These are phyloP conservation scores for Tricholoma matsutake DNA, from an alignment of 768 basidiomycete genomes.

Conservation along the genomic window DNA sequence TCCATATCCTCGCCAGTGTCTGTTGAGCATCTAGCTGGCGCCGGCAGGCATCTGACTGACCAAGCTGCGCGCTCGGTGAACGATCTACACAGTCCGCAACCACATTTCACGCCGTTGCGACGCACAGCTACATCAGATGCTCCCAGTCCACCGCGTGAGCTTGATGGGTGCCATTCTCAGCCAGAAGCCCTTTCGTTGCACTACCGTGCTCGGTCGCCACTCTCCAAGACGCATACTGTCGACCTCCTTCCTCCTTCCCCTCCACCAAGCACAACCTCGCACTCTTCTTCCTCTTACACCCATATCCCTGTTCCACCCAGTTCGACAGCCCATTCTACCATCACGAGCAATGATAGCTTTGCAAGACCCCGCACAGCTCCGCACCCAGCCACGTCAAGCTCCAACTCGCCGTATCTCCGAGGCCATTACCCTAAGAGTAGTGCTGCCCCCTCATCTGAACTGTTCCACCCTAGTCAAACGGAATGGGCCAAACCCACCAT, in stretches of 20 bases:
- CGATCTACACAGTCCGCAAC: neutral
- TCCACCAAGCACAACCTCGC: neutral
- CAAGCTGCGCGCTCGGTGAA: constrained; percentile 2
- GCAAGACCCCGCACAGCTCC: neutral
- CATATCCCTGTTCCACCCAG: neutral
- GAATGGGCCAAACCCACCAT: constrained; percentile 52
- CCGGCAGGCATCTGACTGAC: neutral
- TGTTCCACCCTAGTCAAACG: constrained; percentile 17
- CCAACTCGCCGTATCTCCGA: neutral
- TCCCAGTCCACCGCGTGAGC: neutral
- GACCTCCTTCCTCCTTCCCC: constrained; percentile 5
- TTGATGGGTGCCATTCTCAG: neutral
- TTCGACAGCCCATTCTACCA: neutral
- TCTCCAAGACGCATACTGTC: neutral
- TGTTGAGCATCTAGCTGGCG: constrained; percentile 1
- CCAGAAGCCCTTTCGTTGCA: neutral
- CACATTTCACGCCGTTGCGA: neutral
- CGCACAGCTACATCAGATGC: neutral
- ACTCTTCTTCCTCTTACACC: neutral
- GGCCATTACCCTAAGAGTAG: neutral
- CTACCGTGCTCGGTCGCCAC: neutral
- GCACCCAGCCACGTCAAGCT: neutral
- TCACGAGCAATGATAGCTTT: neutral
- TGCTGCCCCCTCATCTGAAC: neutral
- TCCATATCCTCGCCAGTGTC: constrained; percentile 4